phyloP scores from a whole-genome alignment of 371 early-diverging fungal genomes.

The Funneliformis caledonium region DNA sequence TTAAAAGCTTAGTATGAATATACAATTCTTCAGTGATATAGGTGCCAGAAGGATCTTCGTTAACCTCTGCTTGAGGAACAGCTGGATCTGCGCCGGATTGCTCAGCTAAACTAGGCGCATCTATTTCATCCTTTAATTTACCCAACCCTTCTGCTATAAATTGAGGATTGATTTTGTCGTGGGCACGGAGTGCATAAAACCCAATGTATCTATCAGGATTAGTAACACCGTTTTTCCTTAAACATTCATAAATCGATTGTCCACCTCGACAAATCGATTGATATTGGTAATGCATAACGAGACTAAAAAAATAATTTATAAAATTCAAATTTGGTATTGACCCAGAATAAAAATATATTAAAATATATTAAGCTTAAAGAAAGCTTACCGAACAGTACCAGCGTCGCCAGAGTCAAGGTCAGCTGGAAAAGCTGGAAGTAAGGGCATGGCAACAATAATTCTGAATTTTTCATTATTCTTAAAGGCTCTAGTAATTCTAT shows the following conservation, averaged over 20 bases:
- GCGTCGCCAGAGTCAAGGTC: slow-evolving; percentile 76
- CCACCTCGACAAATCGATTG: slow-evolving; percentile 74
- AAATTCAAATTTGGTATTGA: slow-evolving; percentile 1
- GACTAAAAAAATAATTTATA: slow-evolving; percentile 42
- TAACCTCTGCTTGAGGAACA: background rate
- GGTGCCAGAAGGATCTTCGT: slow-evolving; percentile 7
- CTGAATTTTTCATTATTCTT: slow-evolving; percentile 70
- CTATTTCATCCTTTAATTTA: background rate
- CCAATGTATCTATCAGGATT: slow-evolving; percentile 66
- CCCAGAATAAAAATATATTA: background rate
- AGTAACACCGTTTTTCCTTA: slow-evolving; percentile 62
- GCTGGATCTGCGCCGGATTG: slow-evolving; percentile 11
- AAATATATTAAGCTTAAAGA: slow-evolving; percentile 60
- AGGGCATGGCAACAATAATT: slow-evolving; percentile 86
- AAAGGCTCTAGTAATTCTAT: slow-evolving; percentile 78
- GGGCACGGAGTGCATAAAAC: slow-evolving; percentile 74
- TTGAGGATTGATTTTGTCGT: slow-evolving; percentile 55
- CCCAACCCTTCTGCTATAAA: slow-evolving; percentile 3
- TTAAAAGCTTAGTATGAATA: slow-evolving; percentile 86
- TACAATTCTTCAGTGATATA: slow-evolving; percentile 81
- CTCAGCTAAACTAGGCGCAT: background rate
- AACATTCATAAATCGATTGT: slow-evolving; percentile 60
- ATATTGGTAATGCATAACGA: slow-evolving; percentile 80
- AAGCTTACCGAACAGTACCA: slow-evolving; percentile 74
- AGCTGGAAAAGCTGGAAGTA: slow-evolving; percentile 82